Evolutionary conservation across 2,329 filamentous ascomycete species (phyloP).

Genomic region (Microdochium paspali): DNA sequence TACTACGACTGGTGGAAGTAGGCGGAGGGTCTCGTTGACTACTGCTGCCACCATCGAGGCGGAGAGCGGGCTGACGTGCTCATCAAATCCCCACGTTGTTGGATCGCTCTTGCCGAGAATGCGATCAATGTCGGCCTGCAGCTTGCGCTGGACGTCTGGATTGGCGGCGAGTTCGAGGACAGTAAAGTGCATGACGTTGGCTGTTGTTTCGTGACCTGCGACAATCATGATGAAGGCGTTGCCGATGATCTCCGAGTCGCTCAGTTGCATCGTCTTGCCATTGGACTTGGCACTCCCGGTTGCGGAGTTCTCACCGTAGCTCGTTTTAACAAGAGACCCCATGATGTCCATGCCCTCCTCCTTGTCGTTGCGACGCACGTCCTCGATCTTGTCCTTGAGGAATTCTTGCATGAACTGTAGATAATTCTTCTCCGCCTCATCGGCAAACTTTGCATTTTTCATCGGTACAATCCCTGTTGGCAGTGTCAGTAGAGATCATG

Average conservation of each 20-base stretch:
- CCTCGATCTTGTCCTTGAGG: conserved; percentile 29
- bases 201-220: conserved; percentile 74
- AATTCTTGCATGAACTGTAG: conserved; percentile 47
- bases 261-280: conserved; percentile 1
- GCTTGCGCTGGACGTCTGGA: conserved; percentile 49
- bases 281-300: conserved; percentile 1
- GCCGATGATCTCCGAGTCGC: conserved; percentile 57
- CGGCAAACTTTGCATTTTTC: neutral
- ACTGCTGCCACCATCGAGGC: conserved; percentile 63
- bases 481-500: neutral
- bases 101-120: conserved; percentile 51
- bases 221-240: conserved; percentile 63
- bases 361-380: conserved; percentile 3
- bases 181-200: conserved; percentile 64
- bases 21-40: conserved; percentile 67
- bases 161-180: conserved; percentile 59
- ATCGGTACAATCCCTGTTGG: neutral
- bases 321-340: conserved; percentile 5
- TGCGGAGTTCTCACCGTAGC: neutral
- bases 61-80: conserved; percentile 54
- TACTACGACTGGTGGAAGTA: conserved; percentile 60
- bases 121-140: conserved; percentile 61
- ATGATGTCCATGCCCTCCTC: conserved; percentile 14
- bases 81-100: conserved; percentile 62
- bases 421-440: conserved; percentile 37